Evolutionary conservation across 306 rosid species (phyloP).

Genomic region (Bauhinia variegata): DNA sequence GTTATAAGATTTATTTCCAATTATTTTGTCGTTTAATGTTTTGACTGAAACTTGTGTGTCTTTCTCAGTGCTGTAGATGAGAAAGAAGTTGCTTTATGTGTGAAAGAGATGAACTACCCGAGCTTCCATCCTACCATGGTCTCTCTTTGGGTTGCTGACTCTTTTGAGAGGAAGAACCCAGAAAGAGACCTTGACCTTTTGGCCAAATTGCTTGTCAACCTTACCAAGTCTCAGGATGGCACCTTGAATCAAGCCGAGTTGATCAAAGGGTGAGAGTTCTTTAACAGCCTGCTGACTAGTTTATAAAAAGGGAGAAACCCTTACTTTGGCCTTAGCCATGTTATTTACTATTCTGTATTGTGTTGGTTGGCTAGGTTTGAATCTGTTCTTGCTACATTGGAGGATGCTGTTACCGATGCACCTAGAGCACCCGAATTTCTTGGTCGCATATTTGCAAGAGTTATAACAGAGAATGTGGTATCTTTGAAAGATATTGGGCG

Average conservation of each 20-base stretch:
- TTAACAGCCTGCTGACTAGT: slow-evolving; percentile 6
- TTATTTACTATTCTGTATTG: neutral
- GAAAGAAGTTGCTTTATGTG: slow-evolving; percentile 70
- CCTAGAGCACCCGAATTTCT: slow-evolving; percentile 88
- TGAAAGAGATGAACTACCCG: slow-evolving; percentile 77
- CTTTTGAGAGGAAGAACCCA: slow-evolving; percentile 77
- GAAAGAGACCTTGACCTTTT: slow-evolving; percentile 80
- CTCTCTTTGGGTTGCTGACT: slow-evolving; percentile 79
- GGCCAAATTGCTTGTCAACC: slow-evolving; percentile 66
- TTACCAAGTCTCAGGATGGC: slow-evolving; percentile 56
- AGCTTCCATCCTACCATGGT: slow-evolving; percentile 84
- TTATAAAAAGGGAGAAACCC: neutral
- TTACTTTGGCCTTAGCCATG: neutral
- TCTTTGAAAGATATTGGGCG: slow-evolving; percentile 64
- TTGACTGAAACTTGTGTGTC: slow-evolving; percentile 23
- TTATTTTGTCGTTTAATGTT: slow-evolving; percentile 8
- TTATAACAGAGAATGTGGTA: slow-evolving; percentile 56
- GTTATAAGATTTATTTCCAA: neutral
- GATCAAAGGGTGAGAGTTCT: slow-evolving; percentile 63
- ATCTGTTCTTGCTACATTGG: slow-evolving; percentile 62
- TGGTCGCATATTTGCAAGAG: slow-evolving; percentile 61
- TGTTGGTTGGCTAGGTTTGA: slow-evolving; percentile 56
- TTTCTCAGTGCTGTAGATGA: slow-evolving; percentile 82
- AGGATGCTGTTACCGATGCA: slow-evolving; percentile 86
- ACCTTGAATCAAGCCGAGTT: slow-evolving; percentile 66